Base-by-base conservation (phyloP, 257 asterid species). In the Leptodermis oblonga region DNA sequence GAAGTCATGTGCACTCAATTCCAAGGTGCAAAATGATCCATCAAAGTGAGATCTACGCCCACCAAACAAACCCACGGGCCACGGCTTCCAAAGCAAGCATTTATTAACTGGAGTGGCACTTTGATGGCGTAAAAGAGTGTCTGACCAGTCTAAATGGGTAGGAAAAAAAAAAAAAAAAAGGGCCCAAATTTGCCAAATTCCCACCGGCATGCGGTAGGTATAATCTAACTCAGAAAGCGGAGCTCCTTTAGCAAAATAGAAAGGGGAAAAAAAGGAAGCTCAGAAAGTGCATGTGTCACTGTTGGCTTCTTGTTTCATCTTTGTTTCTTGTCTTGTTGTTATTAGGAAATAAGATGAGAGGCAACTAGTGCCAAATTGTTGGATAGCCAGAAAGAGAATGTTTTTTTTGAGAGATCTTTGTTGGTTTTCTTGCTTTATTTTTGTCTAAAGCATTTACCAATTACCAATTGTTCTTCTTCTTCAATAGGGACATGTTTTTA, bases 21-120 rank as follows among this genome's bases (percentile, higher is more conserved):
- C 31, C 31, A 33, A 23, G 53, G 67, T 34, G 26, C 17, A 15
- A 31, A 37, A 9, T 14, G 75, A 26, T 54, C 63, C 62, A 36
- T 46, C 69, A 62, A 48, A 26, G n/a, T 43, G 7, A 71, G 69
- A 61, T 61, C 69, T 71, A 30, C 51, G 56, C 51, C 51, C 65
- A 55, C 65, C 25, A 18, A 13, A 18, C 64, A n/a, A n/a, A n/a
- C n/a, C n/a, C n/a, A n/a, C n/a, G n/a, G n/a, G n/a, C 45, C 15
- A 10, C 8, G 15, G 39, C 52, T 26, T 11, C 67, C 60, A 45
- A 8, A 22, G 20, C 14, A 26, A 26, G 13, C 73, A 58, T 70
- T 54, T n/a, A 39, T 53, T 55, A 23, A 17, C 39, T 39, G 49
- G 65, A n/a, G 65, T 54, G 42, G 41, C 12, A 36, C 34, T 5